A percentile compares a stretch with the other conserved stretches of the same genome.
These are phyloP conservation scores for Entomortierella parvispora DNA, from an alignment of 192 early-diverging fungal genomes.

Conservation along the genomic window DNA sequence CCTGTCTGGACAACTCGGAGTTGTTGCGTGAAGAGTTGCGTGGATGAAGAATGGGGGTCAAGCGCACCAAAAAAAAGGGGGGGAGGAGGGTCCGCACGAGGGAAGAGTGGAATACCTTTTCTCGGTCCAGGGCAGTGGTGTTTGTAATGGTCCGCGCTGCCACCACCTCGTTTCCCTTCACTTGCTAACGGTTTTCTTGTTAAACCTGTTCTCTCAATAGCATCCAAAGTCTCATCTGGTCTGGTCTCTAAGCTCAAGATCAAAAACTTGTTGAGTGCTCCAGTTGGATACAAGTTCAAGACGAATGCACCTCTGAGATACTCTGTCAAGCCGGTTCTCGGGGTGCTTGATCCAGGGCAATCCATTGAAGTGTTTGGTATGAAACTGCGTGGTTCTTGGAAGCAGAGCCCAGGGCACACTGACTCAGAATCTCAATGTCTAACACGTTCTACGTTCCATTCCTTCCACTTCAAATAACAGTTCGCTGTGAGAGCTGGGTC, in stretches of 20 bases:
- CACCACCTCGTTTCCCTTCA: not conserved
- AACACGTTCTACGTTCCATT: too few relatives aligned
- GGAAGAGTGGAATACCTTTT: not conserved
- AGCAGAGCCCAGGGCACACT: too few relatives aligned
- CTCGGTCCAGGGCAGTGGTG: too few relatives aligned
- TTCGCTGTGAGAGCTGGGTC: constrained; percentile 56
- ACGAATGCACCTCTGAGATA: constrained; percentile 57
- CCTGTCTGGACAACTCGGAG: too few relatives aligned
- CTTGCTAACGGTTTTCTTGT: not conserved
- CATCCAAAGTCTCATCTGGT: constrained; percentile 53
- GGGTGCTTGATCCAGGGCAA: constrained; percentile 48
- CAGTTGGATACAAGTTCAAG: constrained; percentile 61
- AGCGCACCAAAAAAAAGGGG: too few relatives aligned
- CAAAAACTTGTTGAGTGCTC: constrained; percentile 34
- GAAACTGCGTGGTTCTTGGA: not conserved
- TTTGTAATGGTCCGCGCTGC: not conserved
- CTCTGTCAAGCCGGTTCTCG: constrained; percentile 57
- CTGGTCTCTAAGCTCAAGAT: constrained; percentile 55
- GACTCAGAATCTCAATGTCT: too few relatives aligned
- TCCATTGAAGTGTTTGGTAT: constrained; percentile 59
- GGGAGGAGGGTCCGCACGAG: not conserved
- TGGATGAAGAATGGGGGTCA: too few relatives aligned
- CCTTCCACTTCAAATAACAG: constrained; percentile 15
- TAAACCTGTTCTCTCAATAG: constrained; percentile 4
- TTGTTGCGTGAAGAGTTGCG: too few relatives aligned